A percentile compares a stretch with the other conserved stretches of the same genome.
These are phyloP conservation scores for Populus nigra DNA, from an alignment of 345 rosid genomes.

Conservation along the genomic window DNA sequence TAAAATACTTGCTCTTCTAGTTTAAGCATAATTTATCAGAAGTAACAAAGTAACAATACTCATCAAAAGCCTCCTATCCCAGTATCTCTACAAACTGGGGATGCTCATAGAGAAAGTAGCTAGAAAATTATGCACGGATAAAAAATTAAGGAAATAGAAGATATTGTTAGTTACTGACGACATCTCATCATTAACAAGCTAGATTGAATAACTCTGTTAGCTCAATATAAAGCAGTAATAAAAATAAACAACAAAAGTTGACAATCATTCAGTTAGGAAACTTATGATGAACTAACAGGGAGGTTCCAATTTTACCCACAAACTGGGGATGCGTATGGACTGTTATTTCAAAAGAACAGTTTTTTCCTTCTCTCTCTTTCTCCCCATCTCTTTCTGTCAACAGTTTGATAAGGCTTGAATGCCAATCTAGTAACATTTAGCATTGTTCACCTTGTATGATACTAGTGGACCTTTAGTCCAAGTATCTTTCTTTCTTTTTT, in stretches of 20 bases:
- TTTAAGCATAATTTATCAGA: background rate
- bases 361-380: background rate
- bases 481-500: background rate
- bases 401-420: background rate
- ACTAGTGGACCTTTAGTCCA: background rate
- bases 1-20: background rate
- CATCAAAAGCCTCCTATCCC: background rate
- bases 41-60: conserved; percentile 9
- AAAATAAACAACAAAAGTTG: background rate
- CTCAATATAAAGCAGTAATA: background rate
- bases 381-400: background rate
- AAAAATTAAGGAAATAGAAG: background rate
- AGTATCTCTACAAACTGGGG: background rate
- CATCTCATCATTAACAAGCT: background rate
- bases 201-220: background rate
- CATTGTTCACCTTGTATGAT: background rate
- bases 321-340: background rate
- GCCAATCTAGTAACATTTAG: background rate
- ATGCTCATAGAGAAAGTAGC: background rate
- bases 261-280: background rate
- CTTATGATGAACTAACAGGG: background rate
- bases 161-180: background rate
- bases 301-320: background rate
- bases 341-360: background rate
- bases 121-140: background rate